Evolutionary conservation across 257 asterid genomes (phyloP), one percentile per base, ranked within the genome.

Genomic region (Ophiorrhiza pumila): DNA sequence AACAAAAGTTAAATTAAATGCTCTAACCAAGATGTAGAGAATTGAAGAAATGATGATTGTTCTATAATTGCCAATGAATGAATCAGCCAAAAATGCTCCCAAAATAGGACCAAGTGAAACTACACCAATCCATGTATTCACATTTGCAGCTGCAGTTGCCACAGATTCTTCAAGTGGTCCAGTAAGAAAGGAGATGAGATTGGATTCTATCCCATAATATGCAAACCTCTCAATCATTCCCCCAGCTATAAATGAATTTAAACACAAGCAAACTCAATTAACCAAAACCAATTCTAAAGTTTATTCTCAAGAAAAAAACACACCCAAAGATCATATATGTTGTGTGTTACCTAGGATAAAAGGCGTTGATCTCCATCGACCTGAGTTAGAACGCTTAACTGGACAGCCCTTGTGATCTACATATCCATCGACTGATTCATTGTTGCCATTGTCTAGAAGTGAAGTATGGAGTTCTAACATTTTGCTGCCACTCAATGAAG

Each of bases 31-130:
- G 56, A 71, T 77, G 59, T 81, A 81, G 61, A 77, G 34, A 39
- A 71, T 14, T 52, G 82, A 71, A 59, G 79, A 69, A 20, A 74
- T 34, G 34, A 81, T 61, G 23, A 75, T 81, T 41, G 80, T 77
- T 68, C 80, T 32, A 64, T 77, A 81, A n/a, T 80, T 74, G 59
- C 85, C 82, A 4, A 74, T 65, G 34, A 29, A 77, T 0, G 80
- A 77, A 59, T 81, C 85, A 13, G 85, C 82, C 17, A 81, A 25
- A 60, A 81, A 59, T 20, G 85, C 85, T 61, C 85, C 82, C 43
- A 77, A 34, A 61, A 81, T 71, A 3, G 82, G 82, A 46, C 70
- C 68, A 77, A 77, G 82, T 15, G 78, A 74, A 32, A 79, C 79
- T 4, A 74, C 71, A 23, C 85, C 82, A 5, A 72, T 43, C 85